phyloP scores from a whole-genome alignment of 2,329 filamentous ascomycete genomes.

The Fusarium zealandicum region DNA sequence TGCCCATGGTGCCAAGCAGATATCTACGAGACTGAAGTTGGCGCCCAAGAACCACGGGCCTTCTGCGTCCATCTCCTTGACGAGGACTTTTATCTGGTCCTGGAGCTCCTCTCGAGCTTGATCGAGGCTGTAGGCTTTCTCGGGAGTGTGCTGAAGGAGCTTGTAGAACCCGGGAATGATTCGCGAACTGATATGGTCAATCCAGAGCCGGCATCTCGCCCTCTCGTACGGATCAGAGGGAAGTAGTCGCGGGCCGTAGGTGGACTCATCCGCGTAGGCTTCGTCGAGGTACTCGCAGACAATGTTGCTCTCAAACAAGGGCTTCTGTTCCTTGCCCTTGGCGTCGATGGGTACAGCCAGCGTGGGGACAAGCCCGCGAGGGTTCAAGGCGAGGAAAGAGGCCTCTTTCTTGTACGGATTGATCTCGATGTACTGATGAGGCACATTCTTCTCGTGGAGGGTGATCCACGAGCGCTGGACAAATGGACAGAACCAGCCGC shows the following conservation, averaged over 20 bases:
- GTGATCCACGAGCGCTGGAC: constrained; percentile 78
- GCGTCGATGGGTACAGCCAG: constrained; percentile 56
- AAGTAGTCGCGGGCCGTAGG: constrained; percentile 58
- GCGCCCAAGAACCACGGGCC: constrained; percentile 72
- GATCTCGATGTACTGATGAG: constrained; percentile 78
- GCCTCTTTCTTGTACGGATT: constrained; percentile 79
- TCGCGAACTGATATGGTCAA: constrained; percentile 71
- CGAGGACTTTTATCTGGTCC: constrained; percentile 64
- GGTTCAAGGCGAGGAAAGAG: constrained; percentile 74
- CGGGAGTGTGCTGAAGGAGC: constrained; percentile 61
- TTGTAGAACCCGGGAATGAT: constrained; percentile 76
- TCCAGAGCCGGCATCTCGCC: constrained; percentile 74
- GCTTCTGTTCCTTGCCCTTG: constrained; percentile 52
- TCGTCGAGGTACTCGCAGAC: constrained; percentile 81
- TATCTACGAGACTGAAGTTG: constrained; percentile 71
- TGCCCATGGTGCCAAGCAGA: constrained; percentile 76
- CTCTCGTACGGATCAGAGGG: constrained; percentile 68
- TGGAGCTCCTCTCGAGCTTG: constrained; percentile 66
- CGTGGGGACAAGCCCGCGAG: constrained; percentile 77
- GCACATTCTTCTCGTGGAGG: constrained; percentile 74
- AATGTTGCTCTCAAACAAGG: constrained; percentile 76
- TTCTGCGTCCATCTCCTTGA: constrained; percentile 63
- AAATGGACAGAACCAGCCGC: constrained; percentile 77
- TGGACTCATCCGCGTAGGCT: constrained; percentile 59
- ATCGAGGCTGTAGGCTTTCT: constrained; percentile 57